Evolutionary conservation across 2,329 filamentous ascomycete genomes (phyloP).

Genomic region (Exutisphaerella laricina): DNA sequence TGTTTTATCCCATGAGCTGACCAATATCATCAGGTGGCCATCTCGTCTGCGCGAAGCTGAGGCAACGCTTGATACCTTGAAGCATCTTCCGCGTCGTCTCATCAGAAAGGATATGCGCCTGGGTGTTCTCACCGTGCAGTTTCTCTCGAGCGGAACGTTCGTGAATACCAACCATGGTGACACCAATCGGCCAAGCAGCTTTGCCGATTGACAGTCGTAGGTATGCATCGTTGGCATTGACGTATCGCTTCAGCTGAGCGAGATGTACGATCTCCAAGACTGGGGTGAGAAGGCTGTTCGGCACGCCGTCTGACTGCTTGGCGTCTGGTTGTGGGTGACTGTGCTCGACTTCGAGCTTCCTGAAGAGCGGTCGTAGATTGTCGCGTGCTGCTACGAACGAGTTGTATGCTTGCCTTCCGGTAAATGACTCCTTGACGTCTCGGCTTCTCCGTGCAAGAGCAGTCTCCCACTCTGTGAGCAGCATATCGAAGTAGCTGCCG

Average conservation of each 20-base stretch:
- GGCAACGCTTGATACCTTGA: conserved; percentile 93
- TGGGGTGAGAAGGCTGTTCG: conserved; percentile 66
- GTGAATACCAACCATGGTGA: conserved; percentile 99
- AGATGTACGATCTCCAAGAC: conserved; percentile 88
- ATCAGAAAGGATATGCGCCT: conserved; percentile 95
- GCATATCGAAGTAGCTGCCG: conserved; percentile 92
- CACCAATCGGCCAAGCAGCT: conserved; percentile 90
- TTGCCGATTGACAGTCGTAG: conserved; percentile 72
- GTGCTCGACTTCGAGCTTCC: conserved; percentile 62
- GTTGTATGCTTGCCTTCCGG: conserved; percentile 73
- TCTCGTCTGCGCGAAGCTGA: conserved; percentile 93
- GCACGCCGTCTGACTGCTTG: conserved; percentile 58
- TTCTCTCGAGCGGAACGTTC: conserved; percentile 94
- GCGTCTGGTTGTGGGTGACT: not conserved
- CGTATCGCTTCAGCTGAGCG: conserved; percentile 84
- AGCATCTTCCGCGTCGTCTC: conserved; percentile 92
- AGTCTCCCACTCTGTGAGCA: conserved; percentile 79
- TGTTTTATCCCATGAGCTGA: conserved; percentile 91
- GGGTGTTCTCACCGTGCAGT: conserved; percentile 66
- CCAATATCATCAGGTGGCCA: conserved; percentile 91
- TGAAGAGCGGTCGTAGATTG: conserved; percentile 85
- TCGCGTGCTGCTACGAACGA: conserved; percentile 83
- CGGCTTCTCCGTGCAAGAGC: conserved; percentile 60
- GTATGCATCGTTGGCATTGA: conserved; percentile 95
- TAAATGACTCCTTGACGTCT: conserved; percentile 62